Evolutionary conservation across 1,284 basidiomycete species (phyloP).

Genomic region (Melanopsichium pennsylvanicum): DNA sequence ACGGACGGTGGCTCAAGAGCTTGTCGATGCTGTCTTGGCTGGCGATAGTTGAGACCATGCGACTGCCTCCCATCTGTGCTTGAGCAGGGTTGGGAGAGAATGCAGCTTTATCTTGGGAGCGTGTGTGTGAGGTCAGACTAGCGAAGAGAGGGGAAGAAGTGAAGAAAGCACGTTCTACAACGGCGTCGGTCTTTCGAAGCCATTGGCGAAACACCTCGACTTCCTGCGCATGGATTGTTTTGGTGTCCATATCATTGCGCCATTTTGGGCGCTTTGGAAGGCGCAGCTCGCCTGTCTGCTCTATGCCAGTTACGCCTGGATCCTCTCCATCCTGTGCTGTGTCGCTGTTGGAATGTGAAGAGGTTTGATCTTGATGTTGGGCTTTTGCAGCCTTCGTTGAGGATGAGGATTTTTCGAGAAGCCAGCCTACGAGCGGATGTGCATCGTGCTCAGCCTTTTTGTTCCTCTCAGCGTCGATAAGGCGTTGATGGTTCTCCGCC

Average conservation of each 20-base stretch:
- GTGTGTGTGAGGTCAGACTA: conserved; percentile 27
- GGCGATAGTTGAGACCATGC: conserved; percentile 33
- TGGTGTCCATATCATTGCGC: conserved; percentile 46
- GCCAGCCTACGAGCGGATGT: conserved; percentile 32
- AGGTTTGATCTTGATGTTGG: background rate
- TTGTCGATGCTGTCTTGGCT: conserved; percentile 26
- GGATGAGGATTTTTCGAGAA: too few species aligned
- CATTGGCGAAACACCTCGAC: conserved; percentile 48
- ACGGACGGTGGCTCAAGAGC: conserved; percentile 23
- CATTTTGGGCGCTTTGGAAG: conserved; percentile 54
- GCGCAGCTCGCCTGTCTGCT: conserved; percentile 33
- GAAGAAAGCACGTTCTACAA: conserved; percentile 46
- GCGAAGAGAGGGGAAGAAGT: conserved; percentile 41
- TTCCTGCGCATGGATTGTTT: conserved; percentile 52
- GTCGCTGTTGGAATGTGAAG: conserved; percentile 7
- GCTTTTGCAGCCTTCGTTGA: background rate
- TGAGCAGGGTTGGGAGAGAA: conserved; percentile 8
- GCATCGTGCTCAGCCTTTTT: conserved; percentile 8
- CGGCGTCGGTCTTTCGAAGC: conserved; percentile 48
- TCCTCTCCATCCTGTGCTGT: conserved; percentile 3
- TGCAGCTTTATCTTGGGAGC: conserved; percentile 26
- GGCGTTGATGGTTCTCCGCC: conserved; percentile 25
- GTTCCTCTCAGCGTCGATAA: conserved; percentile 11
- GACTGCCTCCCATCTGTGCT: conserved; percentile 24
- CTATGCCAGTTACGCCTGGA: conserved; percentile 21